A percentile compares a stretch with the other conserved stretches of the same genome.
Conservation (phyloP, 768 basidiomycete species). For the Tylopilus balloui region DNA sequence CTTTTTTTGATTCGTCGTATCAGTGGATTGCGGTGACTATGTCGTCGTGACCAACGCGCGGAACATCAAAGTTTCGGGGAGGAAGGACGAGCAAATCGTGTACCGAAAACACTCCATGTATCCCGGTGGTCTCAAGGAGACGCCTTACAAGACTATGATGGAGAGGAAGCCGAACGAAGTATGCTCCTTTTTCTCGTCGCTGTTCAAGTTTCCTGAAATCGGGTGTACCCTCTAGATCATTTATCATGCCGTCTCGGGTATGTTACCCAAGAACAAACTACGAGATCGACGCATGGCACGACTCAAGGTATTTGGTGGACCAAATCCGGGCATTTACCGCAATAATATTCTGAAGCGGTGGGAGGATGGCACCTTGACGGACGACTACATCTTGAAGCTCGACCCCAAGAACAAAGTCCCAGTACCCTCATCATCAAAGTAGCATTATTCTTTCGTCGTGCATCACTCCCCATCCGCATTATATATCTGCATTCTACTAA, state of each 20-base stretch:
- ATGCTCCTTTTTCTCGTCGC: constrained; percentile 26
- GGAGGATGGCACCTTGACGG: constrained; percentile 72
- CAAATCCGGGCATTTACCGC: constrained; percentile 71
- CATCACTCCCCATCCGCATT: background rate
- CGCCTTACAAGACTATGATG: constrained; percentile 81
- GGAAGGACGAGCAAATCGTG: constrained; percentile 80
- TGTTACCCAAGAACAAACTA: constrained; percentile 98
- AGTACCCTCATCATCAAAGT: constrained; percentile 7
- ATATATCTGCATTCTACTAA: constrained; percentile 7
- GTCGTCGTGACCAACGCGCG: constrained; percentile 91
- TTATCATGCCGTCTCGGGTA: constrained; percentile 91
- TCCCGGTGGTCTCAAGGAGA: constrained; percentile 91
- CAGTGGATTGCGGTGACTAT: constrained; percentile 99
- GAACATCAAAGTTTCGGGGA: constrained; percentile 81
- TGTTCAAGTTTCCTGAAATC: background rate
- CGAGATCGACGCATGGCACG: constrained; percentile 84
- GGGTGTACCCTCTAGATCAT: constrained; percentile 62
- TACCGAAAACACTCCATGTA: constrained; percentile 91
- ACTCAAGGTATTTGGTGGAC: constrained; percentile 80
- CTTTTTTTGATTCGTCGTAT: background rate
- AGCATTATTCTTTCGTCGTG: constrained; percentile 1
- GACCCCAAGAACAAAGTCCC: constrained; percentile 18
- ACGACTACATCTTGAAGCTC: constrained; percentile 29
- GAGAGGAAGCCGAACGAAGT: constrained; percentile 86
- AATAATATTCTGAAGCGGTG: constrained; percentile 77